Evolutionary conservation across 371 early-diverging fungal genomes (phyloP), one percentile per base, ranked within the genome.

Genomic region (Parasitella parasitica): DNA sequence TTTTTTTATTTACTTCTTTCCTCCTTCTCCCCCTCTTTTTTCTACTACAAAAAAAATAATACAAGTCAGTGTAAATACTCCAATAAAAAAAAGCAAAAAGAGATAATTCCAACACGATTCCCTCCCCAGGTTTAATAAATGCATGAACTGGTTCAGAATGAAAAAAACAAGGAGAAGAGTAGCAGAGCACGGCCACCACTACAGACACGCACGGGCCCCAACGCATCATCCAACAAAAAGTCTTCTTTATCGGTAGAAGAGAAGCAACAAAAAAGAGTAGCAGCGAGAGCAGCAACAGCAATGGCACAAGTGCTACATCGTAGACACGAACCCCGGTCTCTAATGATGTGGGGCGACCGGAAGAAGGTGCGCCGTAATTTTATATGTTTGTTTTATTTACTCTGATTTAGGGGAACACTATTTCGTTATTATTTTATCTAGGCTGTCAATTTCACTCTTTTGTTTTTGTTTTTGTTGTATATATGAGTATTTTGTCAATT

Each of bases 181-280:
- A 65, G 61, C 51, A 57, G 61, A 64, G 60, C 68, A 63, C 63
- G 68, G 63, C 57, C 67, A 61, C 48, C 48, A 65, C 41, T 26
- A 54, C 54, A 54, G 18, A 54, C 67, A 67, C 75, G 75, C 75
- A 75, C 75, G 72, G 75, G 70, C 75, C 72, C 66, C 46, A 61
- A 46, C 54, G 61, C 64, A 54, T 53, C 22, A 54, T 38, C 67
- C 57, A 38, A 54, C 56, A 63, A 30, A 43, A 57, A 26, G 43
- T 30, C 43, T 41, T 50, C 46, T 50, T 46, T 57, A 48, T 57
- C 48, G 24, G 27, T 41, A 55, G 41, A 64, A 65, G 67, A 66
- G 43, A 70, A 74, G 56, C 70, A 68, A 48, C 75, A 77, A 59
- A 62, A 66, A 35, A 61, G 66, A 22, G 59, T 71, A 60, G 73